A percentile compares a stretch with the other conserved stretches of the same genome.
phyloP scores from a whole-genome alignment of 495 filamentous ascomycete species.

The Penicillium crystallinum region DNA sequence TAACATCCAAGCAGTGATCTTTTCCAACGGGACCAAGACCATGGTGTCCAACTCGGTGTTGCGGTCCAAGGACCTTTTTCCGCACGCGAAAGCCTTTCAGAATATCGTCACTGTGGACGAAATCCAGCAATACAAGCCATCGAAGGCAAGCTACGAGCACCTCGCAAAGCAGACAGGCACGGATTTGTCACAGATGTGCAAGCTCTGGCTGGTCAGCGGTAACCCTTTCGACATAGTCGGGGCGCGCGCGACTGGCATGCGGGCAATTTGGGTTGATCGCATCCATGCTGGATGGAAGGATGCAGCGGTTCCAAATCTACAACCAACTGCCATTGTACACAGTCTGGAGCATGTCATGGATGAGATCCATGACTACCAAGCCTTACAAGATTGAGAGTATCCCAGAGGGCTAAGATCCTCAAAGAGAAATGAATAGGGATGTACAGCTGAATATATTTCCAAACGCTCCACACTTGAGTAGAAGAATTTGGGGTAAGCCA shows the following conservation, averaged over 20 bases:
- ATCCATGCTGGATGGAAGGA: constrained; percentile 41
- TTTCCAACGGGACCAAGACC: constrained; percentile 64
- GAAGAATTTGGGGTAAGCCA: constrained; percentile 50
- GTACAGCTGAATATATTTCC: constrained; percentile 49
- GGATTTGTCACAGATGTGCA: constrained; percentile 33
- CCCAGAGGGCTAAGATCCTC: background rate
- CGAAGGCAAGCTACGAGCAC: constrained; percentile 56
- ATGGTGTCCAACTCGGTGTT: constrained; percentile 61
- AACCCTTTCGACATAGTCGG: constrained; percentile 78
- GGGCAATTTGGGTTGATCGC: constrained; percentile 67
- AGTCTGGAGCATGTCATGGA: constrained; percentile 27
- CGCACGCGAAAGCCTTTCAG: constrained; percentile 45
- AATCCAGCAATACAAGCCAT: constrained; percentile 62
- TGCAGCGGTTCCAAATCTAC: constrained; percentile 19
- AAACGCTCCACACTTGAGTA: constrained; percentile 43
- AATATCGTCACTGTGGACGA: constrained; percentile 59
- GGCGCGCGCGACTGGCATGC: constrained; percentile 43
- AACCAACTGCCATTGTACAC: constrained; percentile 27
- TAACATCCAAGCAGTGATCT: constrained; percentile 54
- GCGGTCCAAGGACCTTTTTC: constrained; percentile 50
- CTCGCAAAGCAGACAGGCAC: constrained; percentile 51
- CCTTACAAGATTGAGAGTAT: background rate
- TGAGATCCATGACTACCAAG: constrained; percentile 12
- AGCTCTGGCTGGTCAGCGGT: constrained; percentile 68
- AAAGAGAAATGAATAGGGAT: constrained; percentile 13